These are phyloP conservation scores for Russula brevipes DNA, from an alignment of 768 basidiomycete genomes.

Conservation along the genomic window DNA sequence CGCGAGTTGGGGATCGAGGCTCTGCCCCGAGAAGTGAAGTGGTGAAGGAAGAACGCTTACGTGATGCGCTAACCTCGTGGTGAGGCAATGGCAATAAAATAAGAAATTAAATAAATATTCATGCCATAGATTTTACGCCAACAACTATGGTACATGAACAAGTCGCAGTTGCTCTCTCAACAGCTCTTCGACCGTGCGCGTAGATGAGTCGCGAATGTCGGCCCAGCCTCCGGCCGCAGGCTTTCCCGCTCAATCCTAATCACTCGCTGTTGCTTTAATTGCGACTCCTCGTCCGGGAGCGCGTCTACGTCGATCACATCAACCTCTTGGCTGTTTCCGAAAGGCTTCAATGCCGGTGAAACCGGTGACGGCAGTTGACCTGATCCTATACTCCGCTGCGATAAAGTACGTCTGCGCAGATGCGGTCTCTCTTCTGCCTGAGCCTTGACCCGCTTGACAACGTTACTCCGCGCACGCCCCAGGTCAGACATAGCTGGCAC, in stretches of 20 bases:
- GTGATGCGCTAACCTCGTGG: too few species aligned
- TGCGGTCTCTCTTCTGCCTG: constrained; percentile 6
- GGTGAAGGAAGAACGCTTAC: too few species aligned
- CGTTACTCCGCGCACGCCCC: constrained; percentile 15
- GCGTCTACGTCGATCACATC: constrained; percentile 24
- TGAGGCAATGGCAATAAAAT: too few species aligned
- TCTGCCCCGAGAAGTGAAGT: neutral
- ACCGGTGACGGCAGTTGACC: constrained; percentile 19
- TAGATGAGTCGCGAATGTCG: neutral
- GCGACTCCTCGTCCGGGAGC: constrained; percentile 6
- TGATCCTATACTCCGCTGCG: constrained; percentile 16
- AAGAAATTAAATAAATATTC: too few species aligned
- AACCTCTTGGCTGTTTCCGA: neutral
- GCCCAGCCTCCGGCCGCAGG: constrained; percentile 1
- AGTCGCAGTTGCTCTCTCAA: constrained; percentile 8
- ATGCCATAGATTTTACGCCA: too few species aligned
- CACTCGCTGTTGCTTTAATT: neutral
- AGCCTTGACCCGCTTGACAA: constrained; percentile 14
- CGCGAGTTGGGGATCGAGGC: neutral
- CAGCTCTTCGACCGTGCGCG: constrained; percentile 23
- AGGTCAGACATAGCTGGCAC: constrained; percentile 19
- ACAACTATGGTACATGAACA: neutral
- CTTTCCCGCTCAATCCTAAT: neutral
- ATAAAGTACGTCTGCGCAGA: constrained; percentile 15
- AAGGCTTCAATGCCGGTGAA: constrained; percentile 5